phyloP scores from a whole-genome alignment of 306 rosid species.

The Comarum palustre region DNA sequence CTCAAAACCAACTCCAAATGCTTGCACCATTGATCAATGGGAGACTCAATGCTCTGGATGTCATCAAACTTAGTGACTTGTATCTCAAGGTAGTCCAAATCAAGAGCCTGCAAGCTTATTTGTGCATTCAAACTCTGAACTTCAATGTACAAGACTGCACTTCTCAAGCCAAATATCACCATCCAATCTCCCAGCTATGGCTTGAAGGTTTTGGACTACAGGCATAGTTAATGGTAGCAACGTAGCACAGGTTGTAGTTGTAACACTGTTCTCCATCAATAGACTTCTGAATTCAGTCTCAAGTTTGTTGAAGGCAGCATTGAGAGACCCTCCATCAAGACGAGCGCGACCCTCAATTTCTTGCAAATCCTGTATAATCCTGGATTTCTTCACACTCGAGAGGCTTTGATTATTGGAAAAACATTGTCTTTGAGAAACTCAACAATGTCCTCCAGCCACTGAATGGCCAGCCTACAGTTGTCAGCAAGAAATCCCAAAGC shows the following conservation, averaged over 20 bases:
- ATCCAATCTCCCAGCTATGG: constrained; percentile 48
- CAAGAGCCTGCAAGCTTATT: constrained; percentile 54
- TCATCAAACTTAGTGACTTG: constrained; percentile 34
- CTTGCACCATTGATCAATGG: constrained; percentile 60
- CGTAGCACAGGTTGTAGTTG: constrained; percentile 14
- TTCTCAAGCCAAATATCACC: constrained; percentile 48
- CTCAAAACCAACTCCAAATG: constrained; percentile 58
- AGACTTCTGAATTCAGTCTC: constrained; percentile 58
- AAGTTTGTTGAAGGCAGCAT: constrained; percentile 58
- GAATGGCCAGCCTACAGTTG: constrained; percentile 53
- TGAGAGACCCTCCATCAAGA: constrained; percentile 65
- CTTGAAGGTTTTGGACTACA: constrained; percentile 43
- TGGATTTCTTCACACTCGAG: constrained; percentile 45
- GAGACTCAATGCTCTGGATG: constrained; percentile 30
- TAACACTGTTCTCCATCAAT: constrained; percentile 39
- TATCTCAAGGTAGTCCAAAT: constrained; percentile 62
- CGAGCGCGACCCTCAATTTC: constrained; percentile 34
- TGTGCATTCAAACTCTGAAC: constrained; percentile 51
- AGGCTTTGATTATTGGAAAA: constrained; percentile 33
- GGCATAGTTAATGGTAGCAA: constrained; percentile 34
- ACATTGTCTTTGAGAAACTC: constrained; percentile 42
- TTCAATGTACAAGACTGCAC: constrained; percentile 50
- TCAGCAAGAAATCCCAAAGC: constrained; percentile 64
- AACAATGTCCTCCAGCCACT: constrained; percentile 59
- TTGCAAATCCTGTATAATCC: constrained; percentile 48